phyloP scores from a whole-genome alignment of 2,329 filamentous ascomycete species.

The Alternaria novae-zelandiae region DNA sequence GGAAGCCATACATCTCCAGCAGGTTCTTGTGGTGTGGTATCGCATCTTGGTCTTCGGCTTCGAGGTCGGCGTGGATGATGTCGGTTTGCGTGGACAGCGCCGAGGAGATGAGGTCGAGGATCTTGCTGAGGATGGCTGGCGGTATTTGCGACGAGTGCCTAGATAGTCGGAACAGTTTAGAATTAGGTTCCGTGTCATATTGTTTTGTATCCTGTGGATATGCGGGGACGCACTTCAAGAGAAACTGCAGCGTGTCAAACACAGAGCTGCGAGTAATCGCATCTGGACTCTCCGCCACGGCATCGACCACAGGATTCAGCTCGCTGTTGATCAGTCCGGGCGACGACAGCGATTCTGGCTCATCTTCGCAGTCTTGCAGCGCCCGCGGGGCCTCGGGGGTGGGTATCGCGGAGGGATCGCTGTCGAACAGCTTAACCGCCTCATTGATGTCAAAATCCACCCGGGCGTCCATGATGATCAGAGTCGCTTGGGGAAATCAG shows the following conservation, averaged over 20 bases:
- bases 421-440: slow-evolving; percentile 95
- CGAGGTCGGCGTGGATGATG: slow-evolving; percentile 81
- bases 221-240: slow-evolving; percentile 87
- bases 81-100: slow-evolving; percentile 87
- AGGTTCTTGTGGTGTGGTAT: slow-evolving; percentile 87
- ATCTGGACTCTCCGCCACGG: slow-evolving; percentile 89
- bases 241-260: slow-evolving; percentile 93
- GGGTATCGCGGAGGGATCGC: slow-evolving; percentile 81
- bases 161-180: slow-evolving; percentile 68
- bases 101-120: slow-evolving; percentile 88
- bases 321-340: slow-evolving; percentile 80
- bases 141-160: slow-evolving; percentile 85
- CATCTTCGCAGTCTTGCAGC: slow-evolving; percentile 89
- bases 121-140: slow-evolving; percentile 83
- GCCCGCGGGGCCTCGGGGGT: slow-evolving; percentile 85
- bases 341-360: slow-evolving; percentile 80
- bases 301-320: slow-evolving; percentile 90
- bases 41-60: slow-evolving; percentile 82
- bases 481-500: slow-evolving; percentile 16
- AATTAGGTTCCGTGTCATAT: slow-evolving; percentile 56
- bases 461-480: slow-evolving; percentile 66
- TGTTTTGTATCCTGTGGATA: slow-evolving; percentile 47
- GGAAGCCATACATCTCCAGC: slow-evolving; percentile 90
- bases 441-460: slow-evolving; percentile 95
- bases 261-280: slow-evolving; percentile 77